These are phyloP conservation scores for Niveomyces coronatus DNA, from an alignment of 2,329 filamentous ascomycete species.

Conservation along the genomic window DNA sequence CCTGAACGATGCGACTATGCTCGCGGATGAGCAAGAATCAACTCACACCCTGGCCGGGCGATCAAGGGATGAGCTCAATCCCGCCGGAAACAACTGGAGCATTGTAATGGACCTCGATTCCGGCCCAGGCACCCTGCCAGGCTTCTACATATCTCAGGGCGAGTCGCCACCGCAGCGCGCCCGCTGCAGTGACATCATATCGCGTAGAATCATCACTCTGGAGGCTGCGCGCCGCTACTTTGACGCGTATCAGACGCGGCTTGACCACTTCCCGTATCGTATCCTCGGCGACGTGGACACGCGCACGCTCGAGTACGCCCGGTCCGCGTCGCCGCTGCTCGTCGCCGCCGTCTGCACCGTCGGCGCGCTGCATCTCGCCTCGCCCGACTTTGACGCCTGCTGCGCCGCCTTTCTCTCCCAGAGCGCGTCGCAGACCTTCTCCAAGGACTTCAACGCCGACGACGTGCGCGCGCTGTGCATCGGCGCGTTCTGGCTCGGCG, in stretches of 20 bases:
- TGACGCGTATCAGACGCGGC: conserved; percentile 8
- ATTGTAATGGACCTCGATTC: conserved; percentile 9
- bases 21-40: conserved; percentile 1
- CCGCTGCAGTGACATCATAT: conserved; percentile 6
- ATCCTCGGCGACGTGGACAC: conserved; percentile 8
- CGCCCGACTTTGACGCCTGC: conserved; percentile 5
- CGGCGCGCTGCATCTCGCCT: conserved; percentile 10
- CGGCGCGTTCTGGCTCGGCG: conserved; percentile 53
- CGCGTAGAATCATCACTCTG: conserved; percentile 7
- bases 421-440: conserved; percentile 8
- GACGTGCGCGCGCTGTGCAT: conserved; percentile 50
- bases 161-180: conserved; percentile 2
- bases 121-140: conserved; percentile 3
- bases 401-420: conserved; percentile 9
- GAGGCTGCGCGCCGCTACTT: conserved; percentile 8
- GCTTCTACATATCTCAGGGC: conserved; percentile 8
- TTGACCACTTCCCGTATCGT: conserved; percentile 10
- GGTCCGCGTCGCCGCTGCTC: conserved; percentile 8
- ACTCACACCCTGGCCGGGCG: neutral
- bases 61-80: neutral
- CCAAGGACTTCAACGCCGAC: conserved; percentile 39
- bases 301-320: conserved; percentile 4
- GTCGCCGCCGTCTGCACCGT: conserved; percentile 11
- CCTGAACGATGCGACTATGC: conserved; percentile 1
- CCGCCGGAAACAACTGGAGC: conserved; percentile 7